Conservation (phyloP, 2,329 filamentous ascomycete genomes). For the Trichoderma oligosporum region DNA sequence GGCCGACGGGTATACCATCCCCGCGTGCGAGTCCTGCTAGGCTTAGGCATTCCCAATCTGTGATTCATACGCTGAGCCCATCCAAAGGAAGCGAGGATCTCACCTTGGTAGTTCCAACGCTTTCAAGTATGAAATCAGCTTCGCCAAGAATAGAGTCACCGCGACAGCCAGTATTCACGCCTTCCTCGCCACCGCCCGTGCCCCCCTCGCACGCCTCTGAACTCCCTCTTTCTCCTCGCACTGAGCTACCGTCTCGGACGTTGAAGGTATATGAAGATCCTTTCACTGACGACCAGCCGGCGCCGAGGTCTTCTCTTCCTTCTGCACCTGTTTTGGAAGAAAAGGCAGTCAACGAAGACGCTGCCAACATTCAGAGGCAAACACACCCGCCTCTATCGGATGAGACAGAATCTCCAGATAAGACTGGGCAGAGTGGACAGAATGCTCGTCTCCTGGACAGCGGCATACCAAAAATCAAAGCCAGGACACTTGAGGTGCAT, state of each 20-base stretch:
- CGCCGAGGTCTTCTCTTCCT: slow-evolving; percentile 42
- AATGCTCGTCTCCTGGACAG: slow-evolving; percentile 64
- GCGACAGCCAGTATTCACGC: slow-evolving; percentile 17
- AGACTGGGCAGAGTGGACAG: slow-evolving; percentile 52
- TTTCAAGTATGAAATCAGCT: slow-evolving; percentile 38
- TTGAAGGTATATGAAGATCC: slow-evolving; percentile 63
- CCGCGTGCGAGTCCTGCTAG: slow-evolving; percentile 42
- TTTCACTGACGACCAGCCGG: slow-evolving; percentile 47
- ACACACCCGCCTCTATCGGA: slow-evolving; percentile 24
- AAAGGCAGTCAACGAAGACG: slow-evolving; percentile 56
- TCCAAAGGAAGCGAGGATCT: slow-evolving; percentile 50
- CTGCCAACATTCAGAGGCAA: slow-evolving; percentile 31
- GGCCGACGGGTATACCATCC: slow-evolving; percentile 28
- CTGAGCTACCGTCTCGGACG: slow-evolving; percentile 32
- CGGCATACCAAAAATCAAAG: slow-evolving; percentile 68
- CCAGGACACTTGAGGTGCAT: slow-evolving; percentile 71
- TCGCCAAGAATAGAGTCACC: slow-evolving; percentile 27
- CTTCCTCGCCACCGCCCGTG: slow-evolving; percentile 13
- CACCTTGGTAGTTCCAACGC: slow-evolving; percentile 48
- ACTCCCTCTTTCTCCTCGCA: slow-evolving; percentile 12
- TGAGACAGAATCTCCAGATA: slow-evolving; percentile 41
- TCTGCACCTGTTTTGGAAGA: slow-evolving; percentile 55
- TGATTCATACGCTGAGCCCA: slow-evolving; percentile 39
- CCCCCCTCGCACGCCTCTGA: slow-evolving; percentile 19
- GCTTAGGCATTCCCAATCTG: slow-evolving; percentile 34